A percentile compares a stretch with the other conserved stretches of the same genome.
These are phyloP conservation scores for Tritrichomonas musculus DNA, from an alignment of 208 protist genomes.

Conservation along the genomic window DNA sequence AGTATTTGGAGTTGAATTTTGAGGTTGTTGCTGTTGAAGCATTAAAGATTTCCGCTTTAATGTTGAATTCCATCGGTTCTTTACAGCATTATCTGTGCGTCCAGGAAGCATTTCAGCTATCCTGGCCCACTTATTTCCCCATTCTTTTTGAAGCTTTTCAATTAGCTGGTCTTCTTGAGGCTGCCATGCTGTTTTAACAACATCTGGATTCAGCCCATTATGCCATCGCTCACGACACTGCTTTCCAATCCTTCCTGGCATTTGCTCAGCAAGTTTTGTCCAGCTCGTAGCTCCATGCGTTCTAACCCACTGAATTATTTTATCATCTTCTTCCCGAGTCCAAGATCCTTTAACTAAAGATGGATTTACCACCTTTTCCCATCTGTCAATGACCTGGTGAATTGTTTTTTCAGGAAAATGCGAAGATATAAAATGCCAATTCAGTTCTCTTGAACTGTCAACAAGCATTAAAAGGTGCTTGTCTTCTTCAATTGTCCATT, in stretches of 20 bases:
- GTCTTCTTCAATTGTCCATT: too few species aligned
- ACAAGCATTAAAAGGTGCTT: too few species aligned
- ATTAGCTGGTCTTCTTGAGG: background rate
- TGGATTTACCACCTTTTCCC: constrained; percentile 1
- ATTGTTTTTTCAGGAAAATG: background rate
- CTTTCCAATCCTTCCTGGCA: background rate
- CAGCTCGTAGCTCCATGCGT: background rate
- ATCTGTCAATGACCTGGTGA: background rate
- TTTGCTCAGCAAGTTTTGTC: background rate
- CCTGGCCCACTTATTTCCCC: background rate
- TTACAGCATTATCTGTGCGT: constrained; percentile 54
- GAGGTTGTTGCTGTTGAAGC: too few species aligned
- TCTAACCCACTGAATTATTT: background rate
- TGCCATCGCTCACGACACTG: constrained; percentile 12
- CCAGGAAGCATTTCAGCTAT: constrained; percentile 8
- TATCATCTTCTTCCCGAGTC: background rate
- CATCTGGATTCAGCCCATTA: background rate
- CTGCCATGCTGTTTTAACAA: background rate
- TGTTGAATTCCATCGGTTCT: constrained; percentile 56
- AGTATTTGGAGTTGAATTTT: too few species aligned
- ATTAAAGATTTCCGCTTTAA: too few species aligned
- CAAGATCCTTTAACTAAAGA: background rate
- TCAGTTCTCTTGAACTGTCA: too few species aligned
- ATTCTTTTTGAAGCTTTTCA: background rate
- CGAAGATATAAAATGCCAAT: background rate